Percentiles rank a stretch among this genome's conserved stretches.
Evolutionary conservation across 768 basidiomycete species (phyloP).

Genomic region (Termitomyces sp.): DNA sequence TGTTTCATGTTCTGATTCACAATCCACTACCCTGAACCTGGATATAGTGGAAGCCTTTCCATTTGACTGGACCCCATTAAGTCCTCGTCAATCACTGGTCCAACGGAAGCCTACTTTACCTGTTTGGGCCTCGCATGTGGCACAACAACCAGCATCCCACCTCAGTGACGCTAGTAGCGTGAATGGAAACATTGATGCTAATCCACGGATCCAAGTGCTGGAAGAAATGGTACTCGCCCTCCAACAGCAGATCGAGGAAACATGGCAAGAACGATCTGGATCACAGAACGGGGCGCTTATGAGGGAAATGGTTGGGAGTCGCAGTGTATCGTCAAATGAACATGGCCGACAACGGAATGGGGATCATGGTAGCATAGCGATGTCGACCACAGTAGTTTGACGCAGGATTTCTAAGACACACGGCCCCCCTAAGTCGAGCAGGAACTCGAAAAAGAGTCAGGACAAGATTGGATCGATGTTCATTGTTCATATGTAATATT

Average conservation of each 20-base stretch:
- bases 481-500: too few relatives aligned
- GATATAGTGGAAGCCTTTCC: neutral
- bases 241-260: neutral
- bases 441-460: too few relatives aligned
- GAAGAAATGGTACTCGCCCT: neutral
- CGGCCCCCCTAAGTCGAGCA: too few relatives aligned
- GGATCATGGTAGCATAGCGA: neutral
- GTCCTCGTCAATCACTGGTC: neutral
- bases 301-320: neutral
- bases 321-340: neutral
- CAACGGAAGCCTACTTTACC: neutral
- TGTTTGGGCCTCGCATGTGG: neutral
- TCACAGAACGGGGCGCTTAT: neutral
- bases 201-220: neutral
- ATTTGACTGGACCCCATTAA: neutral
- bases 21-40: neutral
- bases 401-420: too few relatives aligned
- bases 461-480: too few relatives aligned
- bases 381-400: neutral
- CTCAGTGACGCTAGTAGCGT: neutral
- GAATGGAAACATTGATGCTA: neutral
- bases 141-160: neutral
- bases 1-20: neutral
- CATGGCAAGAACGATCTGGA: neutral
- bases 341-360: too few relatives aligned